Base-by-base conservation (phyloP, 441 rosid species). In the Aleurites moluccanus region DNA sequence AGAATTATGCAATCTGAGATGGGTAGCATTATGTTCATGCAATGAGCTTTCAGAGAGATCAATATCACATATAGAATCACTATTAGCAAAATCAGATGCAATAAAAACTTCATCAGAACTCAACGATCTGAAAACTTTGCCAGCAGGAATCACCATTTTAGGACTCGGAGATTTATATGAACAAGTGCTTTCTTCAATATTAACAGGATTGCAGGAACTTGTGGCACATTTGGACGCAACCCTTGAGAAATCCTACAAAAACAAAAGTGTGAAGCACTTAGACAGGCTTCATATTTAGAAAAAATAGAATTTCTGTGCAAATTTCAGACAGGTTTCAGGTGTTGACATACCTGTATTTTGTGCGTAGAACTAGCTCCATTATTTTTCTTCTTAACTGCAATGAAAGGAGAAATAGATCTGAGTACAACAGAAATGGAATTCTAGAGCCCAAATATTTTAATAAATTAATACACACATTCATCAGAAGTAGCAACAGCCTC, bases 141-240 rank as follows among this genome's bases (percentile, higher is more conserved):
- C 80, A 72, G 74, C 79, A 77, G 80, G 76, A 81, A 78, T 79
- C 25, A 64, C 79, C 80, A 74, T 66, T 73, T 72, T 78, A 78
- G 83, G 81, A 85, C 81, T 80, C 66, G 50, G 64, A 49, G 86
- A 80, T 76, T 87, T 88, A 85, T 75, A 59, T 55, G 97, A 89
- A 83, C 88, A 81, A 64, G 85, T 81, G 81, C 88, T 89, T 81
- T 96, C 94, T 85, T 93, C 92, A 79, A 85, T 64, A 80, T 85
- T 87, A 67, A 79, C 77, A 57, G 80, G 87, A 78, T 73, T 81
- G 73, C 77, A 80, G 53, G 79, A 82, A 70, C 81, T 84, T 80
- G 65, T 76, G 11, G 70, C 82, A 77, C 81, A 76, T 67, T 86
- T 86, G 65, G 86, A 81, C 55, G 75, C 69, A 45, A 40, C 69